A percentile compares a stretch with the other conserved stretches of the same genome.
These are phyloP conservation scores for Inga laurina DNA, from an alignment of 306 rosid species.

Conservation along the genomic window DNA sequence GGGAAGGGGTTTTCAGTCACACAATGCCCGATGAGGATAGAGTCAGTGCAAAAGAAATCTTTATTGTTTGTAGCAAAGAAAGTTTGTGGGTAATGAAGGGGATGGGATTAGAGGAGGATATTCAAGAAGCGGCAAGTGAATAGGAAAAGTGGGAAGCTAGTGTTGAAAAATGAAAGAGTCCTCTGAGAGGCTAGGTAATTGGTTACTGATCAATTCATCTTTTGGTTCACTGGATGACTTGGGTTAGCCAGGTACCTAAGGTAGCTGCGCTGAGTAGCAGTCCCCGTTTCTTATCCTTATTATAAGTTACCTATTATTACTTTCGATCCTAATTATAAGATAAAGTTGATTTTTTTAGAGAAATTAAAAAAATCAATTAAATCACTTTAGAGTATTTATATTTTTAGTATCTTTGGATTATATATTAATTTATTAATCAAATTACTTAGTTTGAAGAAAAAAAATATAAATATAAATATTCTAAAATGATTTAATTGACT, in stretches of 20 bases:
- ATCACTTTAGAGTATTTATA: too few relatives aligned
- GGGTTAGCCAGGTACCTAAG: neutral
- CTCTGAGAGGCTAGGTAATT: neutral
- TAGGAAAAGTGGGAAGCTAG: neutral
- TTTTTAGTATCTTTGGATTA: too few relatives aligned
- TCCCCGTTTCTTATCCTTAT: too few relatives aligned
- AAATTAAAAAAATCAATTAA: too few relatives aligned
- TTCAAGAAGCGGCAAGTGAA: neutral
- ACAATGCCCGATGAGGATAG: conserved; percentile 9
- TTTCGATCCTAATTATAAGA: too few relatives aligned
- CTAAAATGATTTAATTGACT: too few relatives aligned
- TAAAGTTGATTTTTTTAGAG: too few relatives aligned
- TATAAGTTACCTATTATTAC: too few relatives aligned
- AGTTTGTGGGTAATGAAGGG: neutral
- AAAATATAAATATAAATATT: too few relatives aligned
- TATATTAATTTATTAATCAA: too few relatives aligned
- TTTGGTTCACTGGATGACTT: neutral
- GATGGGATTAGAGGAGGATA: neutral
- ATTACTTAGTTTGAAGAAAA: too few relatives aligned
- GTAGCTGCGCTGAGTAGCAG: neutral
- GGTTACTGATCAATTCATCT: neutral
- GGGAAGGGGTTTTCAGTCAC: neutral
- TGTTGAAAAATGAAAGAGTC: too few relatives aligned
- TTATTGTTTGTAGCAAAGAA: neutral
- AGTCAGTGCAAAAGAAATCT: neutral